Conservation (phyloP, 306 rosid genomes). For the Cucumis melo region DNA sequence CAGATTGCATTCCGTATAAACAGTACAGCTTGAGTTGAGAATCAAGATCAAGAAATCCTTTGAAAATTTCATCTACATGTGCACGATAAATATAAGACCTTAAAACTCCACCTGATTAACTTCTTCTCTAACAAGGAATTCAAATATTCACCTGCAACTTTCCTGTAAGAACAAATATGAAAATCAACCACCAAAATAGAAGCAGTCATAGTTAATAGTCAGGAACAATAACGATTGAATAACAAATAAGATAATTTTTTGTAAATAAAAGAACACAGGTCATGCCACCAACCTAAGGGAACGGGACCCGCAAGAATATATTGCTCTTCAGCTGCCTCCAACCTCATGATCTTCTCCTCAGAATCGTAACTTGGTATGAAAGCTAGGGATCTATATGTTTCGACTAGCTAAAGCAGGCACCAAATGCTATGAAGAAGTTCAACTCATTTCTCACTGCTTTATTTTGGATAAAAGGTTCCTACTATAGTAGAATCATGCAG, state of each 20-base stretch:
- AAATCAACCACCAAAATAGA: slow-evolving; percentile 16
- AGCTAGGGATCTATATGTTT: too few species aligned
- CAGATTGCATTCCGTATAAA: slow-evolving; percentile 90
- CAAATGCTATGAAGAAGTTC: too few species aligned
- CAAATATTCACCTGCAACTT: slow-evolving; percentile 71
- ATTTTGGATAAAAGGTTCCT: neutral
- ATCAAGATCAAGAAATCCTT: slow-evolving; percentile 89
- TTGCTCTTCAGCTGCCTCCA: too few species aligned
- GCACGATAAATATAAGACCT: slow-evolving; percentile 13
- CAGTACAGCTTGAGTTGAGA: slow-evolving; percentile 73
- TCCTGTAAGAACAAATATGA: slow-evolving; percentile 49
- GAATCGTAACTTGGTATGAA: too few species aligned
- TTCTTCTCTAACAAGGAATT: neutral
- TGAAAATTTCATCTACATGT: slow-evolving; percentile 80
- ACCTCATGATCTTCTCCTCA: too few species aligned
- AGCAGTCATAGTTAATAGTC: slow-evolving; percentile 23
- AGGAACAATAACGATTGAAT: slow-evolving; percentile 7
- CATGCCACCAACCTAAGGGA: slow-evolving; percentile 21
- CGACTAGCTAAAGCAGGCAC: too few species aligned
- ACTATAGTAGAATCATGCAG: neutral
- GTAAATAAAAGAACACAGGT: neutral
- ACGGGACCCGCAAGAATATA: too few species aligned
- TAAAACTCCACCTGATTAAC: slow-evolving; percentile 12
- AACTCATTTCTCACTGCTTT: neutral
- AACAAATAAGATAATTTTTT: slow-evolving; percentile 6